Percentiles rank a stretch among this genome's conserved stretches.
phyloP scores from a whole-genome alignment of 352 stramenopile genomes.

The Globisporangium heterothallicum region DNA sequence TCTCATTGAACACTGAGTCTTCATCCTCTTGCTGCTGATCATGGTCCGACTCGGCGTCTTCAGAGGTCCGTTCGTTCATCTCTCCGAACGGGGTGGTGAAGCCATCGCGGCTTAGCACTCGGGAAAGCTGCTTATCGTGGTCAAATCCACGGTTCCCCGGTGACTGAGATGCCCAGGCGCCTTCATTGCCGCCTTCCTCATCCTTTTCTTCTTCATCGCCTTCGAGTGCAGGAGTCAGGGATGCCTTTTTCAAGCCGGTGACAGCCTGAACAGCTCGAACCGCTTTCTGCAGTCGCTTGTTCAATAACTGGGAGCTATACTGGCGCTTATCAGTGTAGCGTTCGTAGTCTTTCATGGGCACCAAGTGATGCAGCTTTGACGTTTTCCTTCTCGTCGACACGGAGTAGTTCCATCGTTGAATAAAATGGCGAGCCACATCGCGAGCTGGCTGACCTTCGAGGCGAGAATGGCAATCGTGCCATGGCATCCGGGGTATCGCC shows the following conservation, averaged over 20 bases:
- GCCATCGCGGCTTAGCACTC: conserved; percentile 10
- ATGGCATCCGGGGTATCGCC: conserved; percentile 72
- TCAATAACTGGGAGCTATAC: conserved; percentile 35
- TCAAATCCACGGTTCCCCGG: conserved; percentile 23
- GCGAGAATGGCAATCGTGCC: conserved; percentile 82
- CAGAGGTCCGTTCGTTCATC: conserved; percentile 3
- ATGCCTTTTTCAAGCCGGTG: conserved; percentile 21
- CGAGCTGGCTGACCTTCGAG: conserved; percentile 71
- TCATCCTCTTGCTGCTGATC: conserved; percentile 24
- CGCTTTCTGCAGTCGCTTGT: conserved; percentile 55
- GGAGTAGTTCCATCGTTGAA: conserved; percentile 87
- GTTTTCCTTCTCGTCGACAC: conserved; percentile 76
- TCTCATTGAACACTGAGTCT: conserved; percentile 16
- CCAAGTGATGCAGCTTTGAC: conserved; percentile 64
- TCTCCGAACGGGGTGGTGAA: conserved; percentile 16
- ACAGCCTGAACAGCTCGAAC: conserved; percentile 57
- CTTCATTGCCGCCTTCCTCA: conserved; percentile 5
- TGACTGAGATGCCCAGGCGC: background rate
- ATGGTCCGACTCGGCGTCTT: conserved; percentile 10
- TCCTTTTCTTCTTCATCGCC: conserved; percentile 13
- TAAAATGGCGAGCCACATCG: conserved; percentile 82
- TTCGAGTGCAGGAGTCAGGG: conserved; percentile 1
- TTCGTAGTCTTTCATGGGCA: conserved; percentile 68
- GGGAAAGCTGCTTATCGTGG: conserved; percentile 30
- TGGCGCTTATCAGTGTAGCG: conserved; percentile 27